Percentiles rank a stretch among this genome's conserved stretches.
Evolutionary conservation across 371 early-diverging fungal genomes (phyloP).

Genomic region (Mucor circinelloides): DNA sequence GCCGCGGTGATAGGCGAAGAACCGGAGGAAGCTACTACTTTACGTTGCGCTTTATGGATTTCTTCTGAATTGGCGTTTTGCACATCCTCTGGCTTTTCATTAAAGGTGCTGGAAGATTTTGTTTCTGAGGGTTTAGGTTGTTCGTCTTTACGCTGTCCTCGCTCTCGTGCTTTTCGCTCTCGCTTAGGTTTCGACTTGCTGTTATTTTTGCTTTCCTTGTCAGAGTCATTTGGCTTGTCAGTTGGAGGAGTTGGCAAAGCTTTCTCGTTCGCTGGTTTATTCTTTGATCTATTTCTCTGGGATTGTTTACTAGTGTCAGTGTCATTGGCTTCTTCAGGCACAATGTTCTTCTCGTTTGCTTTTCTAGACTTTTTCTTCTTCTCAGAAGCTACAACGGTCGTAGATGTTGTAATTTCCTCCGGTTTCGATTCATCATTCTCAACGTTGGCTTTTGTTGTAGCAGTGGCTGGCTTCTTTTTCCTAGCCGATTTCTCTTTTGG

Average conservation of each 20-base stretch:
- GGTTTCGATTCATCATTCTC: neutral
- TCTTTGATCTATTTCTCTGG: neutral
- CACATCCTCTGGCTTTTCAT: neutral
- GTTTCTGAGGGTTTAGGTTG: neutral
- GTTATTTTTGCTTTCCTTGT: neutral
- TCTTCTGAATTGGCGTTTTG: neutral
- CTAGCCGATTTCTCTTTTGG: neutral
- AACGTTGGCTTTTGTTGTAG: neutral
- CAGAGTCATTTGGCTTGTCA: neutral
- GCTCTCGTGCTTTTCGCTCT: constrained; percentile 6
- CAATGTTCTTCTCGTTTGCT: neutral
- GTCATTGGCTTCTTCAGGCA: neutral
- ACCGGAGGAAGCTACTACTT: neutral
- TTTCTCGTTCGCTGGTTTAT: neutral
- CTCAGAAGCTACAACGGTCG: neutral
- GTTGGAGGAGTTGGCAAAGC: neutral
- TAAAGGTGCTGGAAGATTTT: neutral
- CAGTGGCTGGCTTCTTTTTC: neutral
- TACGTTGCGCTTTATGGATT: neutral
- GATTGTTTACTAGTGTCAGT: neutral
- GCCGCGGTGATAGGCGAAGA: neutral
- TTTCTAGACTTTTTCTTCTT: neutral
- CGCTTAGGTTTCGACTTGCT: neutral
- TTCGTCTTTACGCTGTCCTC: neutral
- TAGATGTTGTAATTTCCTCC: neutral